Percentiles rank a stretch among this genome's conserved stretches.
Conservation (phyloP, 2,329 filamentous ascomycete genomes). For the Scortechinia acanthostroma region DNA sequence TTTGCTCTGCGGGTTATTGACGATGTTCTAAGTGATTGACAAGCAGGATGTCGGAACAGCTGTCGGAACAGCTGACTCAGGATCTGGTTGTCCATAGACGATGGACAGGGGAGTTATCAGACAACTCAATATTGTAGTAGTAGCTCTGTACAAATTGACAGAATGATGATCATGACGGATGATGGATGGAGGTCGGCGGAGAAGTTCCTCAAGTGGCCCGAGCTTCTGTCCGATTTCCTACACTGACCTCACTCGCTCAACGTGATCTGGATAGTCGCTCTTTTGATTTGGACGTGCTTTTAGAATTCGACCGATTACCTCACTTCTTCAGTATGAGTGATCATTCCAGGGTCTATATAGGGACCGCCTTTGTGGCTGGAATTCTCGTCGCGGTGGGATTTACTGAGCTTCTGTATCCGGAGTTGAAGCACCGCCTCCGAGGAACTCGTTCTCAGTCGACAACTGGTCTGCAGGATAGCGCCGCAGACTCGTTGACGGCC, state of each 20-base stretch:
- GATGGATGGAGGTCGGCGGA: too few species aligned
- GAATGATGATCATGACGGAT: too few species aligned
- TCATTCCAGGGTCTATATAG: neutral
- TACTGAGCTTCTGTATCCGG: slow-evolving; percentile 69
- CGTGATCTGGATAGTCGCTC: too few species aligned
- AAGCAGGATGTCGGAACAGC: slow-evolving; percentile 71
- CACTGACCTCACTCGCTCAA: too few species aligned
- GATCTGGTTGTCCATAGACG: slow-evolving; percentile 79
- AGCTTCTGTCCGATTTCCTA: too few species aligned
- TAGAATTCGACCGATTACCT: too few species aligned
- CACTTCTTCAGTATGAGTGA: neutral
- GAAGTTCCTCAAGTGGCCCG: too few species aligned
- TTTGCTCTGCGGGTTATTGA: slow-evolving; percentile 9
- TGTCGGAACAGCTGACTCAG: slow-evolving; percentile 75
- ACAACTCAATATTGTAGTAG: too few species aligned
- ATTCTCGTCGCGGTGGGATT: slow-evolving; percentile 69
- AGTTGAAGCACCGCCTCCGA: slow-evolving; percentile 61
- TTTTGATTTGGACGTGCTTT: too few species aligned
- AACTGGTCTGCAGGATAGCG: neutral
- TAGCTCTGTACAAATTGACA: too few species aligned
- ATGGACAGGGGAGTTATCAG: too few species aligned
- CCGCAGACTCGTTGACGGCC: neutral
- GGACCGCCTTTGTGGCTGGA: slow-evolving; percentile 71
- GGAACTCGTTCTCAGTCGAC: neutral
- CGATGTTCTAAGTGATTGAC: slow-evolving; percentile 37